Conservation (phyloP, 306 rosid species). For the Castanea mollissima region DNA sequence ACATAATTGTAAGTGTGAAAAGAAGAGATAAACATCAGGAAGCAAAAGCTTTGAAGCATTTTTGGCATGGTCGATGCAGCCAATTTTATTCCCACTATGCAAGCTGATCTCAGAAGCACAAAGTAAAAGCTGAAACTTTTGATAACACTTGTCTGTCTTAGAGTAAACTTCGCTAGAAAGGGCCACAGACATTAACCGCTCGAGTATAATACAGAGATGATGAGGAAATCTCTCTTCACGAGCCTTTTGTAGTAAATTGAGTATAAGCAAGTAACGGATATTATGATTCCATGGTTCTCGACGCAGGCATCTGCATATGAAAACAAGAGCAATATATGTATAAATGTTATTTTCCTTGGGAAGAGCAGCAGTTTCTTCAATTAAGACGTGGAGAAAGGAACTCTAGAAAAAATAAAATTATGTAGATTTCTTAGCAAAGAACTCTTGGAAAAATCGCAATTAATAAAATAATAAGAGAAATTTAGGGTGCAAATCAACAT, state of each 20-base stretch:
- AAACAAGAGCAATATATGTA: slow-evolving; percentile 4
- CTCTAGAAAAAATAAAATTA: not conserved
- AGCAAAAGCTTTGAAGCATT: slow-evolving; percentile 61
- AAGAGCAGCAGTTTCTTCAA: not conserved
- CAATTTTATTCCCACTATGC: slow-evolving; percentile 51
- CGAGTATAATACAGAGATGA: slow-evolving; percentile 54
- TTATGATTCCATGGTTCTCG: slow-evolving; percentile 84
- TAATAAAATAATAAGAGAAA: not conserved
- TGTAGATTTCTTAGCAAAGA: not conserved
- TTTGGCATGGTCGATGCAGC: slow-evolving; percentile 63
- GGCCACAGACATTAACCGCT: slow-evolving; percentile 58
- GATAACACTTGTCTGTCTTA: slow-evolving; percentile 33
- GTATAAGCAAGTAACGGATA: slow-evolving; percentile 74
- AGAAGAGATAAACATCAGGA: slow-evolving; percentile 62
- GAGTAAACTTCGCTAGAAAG: slow-evolving; percentile 54
- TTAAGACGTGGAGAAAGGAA: not conserved
- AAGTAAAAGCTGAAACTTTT: slow-evolving; percentile 74
- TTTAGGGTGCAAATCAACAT: not conserved
- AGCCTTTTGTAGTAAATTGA: slow-evolving; percentile 78
- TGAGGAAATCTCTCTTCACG: slow-evolving; percentile 89
- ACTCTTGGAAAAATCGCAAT: not conserved
- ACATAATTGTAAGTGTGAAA: slow-evolving; percentile 73
- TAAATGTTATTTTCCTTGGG: slow-evolving; percentile 5
- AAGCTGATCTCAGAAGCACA: slow-evolving; percentile 92
- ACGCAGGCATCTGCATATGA: slow-evolving; percentile 67